Evolutionary conservation across 2,329 filamentous ascomycete species (phyloP).

Genomic region (Arachnomyces sp.): DNA sequence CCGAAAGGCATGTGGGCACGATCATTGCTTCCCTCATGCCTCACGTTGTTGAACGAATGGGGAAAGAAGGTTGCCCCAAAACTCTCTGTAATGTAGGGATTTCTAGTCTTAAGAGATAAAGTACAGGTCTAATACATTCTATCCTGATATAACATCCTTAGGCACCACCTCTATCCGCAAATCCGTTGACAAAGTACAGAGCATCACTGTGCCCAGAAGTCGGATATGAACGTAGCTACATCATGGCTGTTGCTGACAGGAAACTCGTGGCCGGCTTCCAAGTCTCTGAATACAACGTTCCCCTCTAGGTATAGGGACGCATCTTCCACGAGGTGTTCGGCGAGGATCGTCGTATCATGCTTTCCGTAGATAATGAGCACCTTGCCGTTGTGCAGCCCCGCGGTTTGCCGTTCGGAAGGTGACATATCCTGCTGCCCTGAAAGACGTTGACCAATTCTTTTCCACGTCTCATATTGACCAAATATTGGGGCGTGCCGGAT

Average conservation of each 20-base stretch:
- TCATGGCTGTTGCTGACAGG: conserved; percentile 54
- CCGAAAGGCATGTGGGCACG: too few species aligned
- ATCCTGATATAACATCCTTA: too few species aligned
- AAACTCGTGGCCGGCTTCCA: conserved; percentile 62
- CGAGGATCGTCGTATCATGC: conserved; percentile 58
- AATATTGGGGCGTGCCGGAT: conserved; percentile 64
- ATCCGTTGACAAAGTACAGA: too few species aligned
- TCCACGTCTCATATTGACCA: conserved; percentile 51
- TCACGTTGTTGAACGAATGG: too few species aligned
- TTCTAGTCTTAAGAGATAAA: too few species aligned
- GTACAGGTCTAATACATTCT: too few species aligned
- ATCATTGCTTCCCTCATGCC: too few species aligned
- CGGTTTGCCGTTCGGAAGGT: conserved; percentile 20
- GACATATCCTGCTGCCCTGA: conserved; percentile 29
- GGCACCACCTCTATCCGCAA: too few species aligned
- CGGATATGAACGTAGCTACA: conserved; percentile 46
- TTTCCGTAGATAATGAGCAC: conserved; percentile 59
- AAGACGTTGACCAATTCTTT: conserved; percentile 45
- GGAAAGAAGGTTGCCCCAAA: too few species aligned
- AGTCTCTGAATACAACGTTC: conserved; percentile 48
- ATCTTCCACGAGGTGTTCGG: conserved; percentile 56
- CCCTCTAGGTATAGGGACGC: conserved; percentile 48
- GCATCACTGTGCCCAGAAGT: conserved; percentile 26
- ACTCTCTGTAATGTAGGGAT: too few species aligned
- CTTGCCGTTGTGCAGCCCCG: conserved; percentile 35